Evolutionary conservation across 768 basidiomycete species (phyloP).

Genomic region (Auricularia heimuer): DNA sequence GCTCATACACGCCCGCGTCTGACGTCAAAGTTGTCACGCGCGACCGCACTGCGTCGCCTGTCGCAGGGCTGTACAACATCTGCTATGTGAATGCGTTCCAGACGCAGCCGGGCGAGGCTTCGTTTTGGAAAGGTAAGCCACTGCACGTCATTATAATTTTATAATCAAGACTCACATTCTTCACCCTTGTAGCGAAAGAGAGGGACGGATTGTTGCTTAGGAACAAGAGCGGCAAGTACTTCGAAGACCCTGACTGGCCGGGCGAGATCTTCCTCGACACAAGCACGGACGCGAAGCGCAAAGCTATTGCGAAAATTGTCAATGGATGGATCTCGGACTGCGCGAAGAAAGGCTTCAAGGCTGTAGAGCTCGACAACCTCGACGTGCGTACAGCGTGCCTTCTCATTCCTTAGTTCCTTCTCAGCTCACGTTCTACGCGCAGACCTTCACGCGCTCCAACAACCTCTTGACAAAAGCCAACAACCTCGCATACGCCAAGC

Average conservation of each 20-base stretch:
- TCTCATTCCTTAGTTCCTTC: not conserved
- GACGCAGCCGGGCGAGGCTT: not conserved
- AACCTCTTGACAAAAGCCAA: not conserved
- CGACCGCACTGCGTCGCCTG: not conserved
- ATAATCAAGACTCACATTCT: not conserved
- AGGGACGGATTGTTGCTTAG: not conserved
- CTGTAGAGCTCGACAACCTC: not conserved
- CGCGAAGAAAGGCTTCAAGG: not conserved
- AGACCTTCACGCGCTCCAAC: not conserved
- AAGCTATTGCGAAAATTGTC: not conserved
- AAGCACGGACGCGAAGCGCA: not conserved
- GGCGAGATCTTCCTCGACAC: slow-evolving; percentile 1
- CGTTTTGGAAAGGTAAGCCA: not conserved
- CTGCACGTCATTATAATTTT: not conserved
- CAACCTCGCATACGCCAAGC: not conserved
- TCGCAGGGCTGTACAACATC: not conserved
- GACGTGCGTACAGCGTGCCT: not conserved
- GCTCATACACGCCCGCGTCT: not conserved
- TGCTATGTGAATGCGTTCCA: slow-evolving; percentile 1
- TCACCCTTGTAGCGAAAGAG: not conserved
- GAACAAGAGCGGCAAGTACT: not conserved
- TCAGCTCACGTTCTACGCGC: not conserved
- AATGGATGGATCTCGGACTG: not conserved
- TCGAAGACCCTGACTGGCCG: not conserved
- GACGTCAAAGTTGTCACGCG: slow-evolving; percentile 1